Evolutionary conservation across 2,329 filamentous ascomycete genomes (phyloP).

Genomic region (Tothia fuscella): DNA sequence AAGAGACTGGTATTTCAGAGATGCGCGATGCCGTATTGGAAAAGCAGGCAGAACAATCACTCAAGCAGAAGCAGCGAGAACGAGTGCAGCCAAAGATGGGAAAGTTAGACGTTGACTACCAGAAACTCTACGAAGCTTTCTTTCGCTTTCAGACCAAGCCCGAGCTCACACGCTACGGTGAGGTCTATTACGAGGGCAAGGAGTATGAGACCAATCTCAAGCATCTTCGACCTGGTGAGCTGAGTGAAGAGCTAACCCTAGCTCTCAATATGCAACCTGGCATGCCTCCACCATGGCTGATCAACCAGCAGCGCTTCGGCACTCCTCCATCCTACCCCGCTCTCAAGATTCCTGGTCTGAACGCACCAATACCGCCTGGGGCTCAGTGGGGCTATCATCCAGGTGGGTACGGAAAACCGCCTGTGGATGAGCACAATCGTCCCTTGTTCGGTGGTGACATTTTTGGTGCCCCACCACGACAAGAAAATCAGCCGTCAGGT

Average conservation of each 20-base stretch:
- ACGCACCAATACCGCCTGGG: slow-evolving; percentile 80
- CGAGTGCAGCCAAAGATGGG: slow-evolving; percentile 93
- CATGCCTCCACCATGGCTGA: slow-evolving; percentile 90
- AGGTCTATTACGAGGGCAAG: slow-evolving; percentile 99
- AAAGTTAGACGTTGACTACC: slow-evolving; percentile 95
- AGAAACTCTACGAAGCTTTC: slow-evolving; percentile 96
- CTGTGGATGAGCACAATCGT: slow-evolving; percentile 83
- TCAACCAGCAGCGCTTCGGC: slow-evolving; percentile 90
- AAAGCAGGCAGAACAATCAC: slow-evolving; percentile 80
- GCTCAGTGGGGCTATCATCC: slow-evolving; percentile 92
- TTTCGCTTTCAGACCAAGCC: slow-evolving; percentile 97
- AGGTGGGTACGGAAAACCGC: slow-evolving; percentile 91
- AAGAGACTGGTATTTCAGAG: slow-evolving; percentile 92
- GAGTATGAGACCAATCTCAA: slow-evolving; percentile 34
- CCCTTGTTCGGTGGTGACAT: slow-evolving; percentile 91
- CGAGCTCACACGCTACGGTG: slow-evolving; percentile 82
- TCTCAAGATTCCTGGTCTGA: slow-evolving; percentile 88
- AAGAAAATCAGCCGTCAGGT: slow-evolving; percentile 47
- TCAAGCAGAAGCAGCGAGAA: slow-evolving; percentile 94
- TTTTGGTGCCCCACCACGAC: slow-evolving; percentile 62
- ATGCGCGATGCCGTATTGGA: slow-evolving; percentile 96
- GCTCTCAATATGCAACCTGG: slow-evolving; percentile 88
- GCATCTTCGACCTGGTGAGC: slow-evolving; percentile 58
- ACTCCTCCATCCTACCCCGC: slow-evolving; percentile 90
- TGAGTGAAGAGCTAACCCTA: slow-evolving; percentile 81